phyloP scores from a whole-genome alignment of 2,329 filamentous ascomycete genomes.

The Fusarium keratoplasticum region DNA sequence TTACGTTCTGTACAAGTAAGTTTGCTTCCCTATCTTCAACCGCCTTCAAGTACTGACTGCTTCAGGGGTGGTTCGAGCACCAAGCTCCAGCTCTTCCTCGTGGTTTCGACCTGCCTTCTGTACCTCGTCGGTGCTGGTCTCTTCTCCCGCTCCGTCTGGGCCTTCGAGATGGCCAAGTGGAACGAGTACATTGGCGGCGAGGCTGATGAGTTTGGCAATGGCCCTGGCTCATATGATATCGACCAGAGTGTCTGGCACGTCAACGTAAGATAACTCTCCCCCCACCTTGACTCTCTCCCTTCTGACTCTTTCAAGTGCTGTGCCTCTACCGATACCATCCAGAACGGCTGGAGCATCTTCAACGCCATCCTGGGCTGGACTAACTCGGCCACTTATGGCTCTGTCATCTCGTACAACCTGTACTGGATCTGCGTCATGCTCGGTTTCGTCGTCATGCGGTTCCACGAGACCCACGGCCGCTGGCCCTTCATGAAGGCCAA shows the following conservation, averaged over 20 bases:
- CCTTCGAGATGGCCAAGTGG: conserved; percentile 78
- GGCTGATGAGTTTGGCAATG: conserved; percentile 61
- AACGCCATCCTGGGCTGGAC: conserved; percentile 89
- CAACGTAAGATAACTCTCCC: conserved; percentile 68
- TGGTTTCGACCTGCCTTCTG: conserved; percentile 82
- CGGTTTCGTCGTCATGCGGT: conserved; percentile 73
- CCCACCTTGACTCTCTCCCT: neutral
- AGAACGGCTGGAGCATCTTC: conserved; percentile 88
- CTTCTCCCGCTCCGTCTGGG: conserved; percentile 82
- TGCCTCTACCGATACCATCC: conserved; percentile 75
- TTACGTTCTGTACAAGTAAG: conserved; percentile 82
- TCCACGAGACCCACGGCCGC: conserved; percentile 69
- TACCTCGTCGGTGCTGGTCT: conserved; percentile 88
- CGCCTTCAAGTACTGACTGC: neutral
- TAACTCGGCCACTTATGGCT: conserved; percentile 89
- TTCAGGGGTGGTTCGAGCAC: conserved; percentile 56
- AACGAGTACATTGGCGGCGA: conserved; percentile 71
- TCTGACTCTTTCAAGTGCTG: conserved; percentile 70
- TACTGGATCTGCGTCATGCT: conserved; percentile 87
- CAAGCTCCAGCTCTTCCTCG: conserved; percentile 78
- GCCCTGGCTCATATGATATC: conserved; percentile 84
- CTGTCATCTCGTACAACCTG: conserved; percentile 86
- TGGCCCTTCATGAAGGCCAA: conserved; percentile 59
- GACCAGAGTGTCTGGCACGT: conserved; percentile 84
- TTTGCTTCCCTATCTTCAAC: neutral